Evolutionary conservation across 768 basidiomycete genomes (phyloP).

Genomic region (Dentipellis fragilis): DNA sequence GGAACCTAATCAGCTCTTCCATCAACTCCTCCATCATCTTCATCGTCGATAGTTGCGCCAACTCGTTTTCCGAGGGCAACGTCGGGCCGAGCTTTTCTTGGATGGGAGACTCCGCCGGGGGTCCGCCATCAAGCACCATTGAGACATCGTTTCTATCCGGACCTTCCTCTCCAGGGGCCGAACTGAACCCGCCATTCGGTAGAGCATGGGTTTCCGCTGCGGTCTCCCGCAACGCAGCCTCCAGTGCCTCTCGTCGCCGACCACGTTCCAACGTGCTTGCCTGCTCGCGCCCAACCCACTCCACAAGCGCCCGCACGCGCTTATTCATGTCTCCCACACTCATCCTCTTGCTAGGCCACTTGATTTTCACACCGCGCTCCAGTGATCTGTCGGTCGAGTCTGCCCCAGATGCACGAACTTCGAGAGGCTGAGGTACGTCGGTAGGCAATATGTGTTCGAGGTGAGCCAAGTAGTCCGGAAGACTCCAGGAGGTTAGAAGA

Average conservation of each 20-base stretch:
- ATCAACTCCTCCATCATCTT: conserved; percentile 87
- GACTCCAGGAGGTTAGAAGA: conserved; percentile 75
- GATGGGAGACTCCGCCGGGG: conserved; percentile 11
- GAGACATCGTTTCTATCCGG: conserved; percentile 17
- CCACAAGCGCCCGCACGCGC: conserved; percentile 79
- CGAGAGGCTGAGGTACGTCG: conserved; percentile 61
- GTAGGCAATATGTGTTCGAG: conserved; percentile 77
- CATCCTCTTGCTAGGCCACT: conserved; percentile 90
- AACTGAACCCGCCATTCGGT: background rate
- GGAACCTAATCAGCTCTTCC: conserved; percentile 81
- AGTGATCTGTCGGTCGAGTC: conserved; percentile 51
- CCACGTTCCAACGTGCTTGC: conserved; percentile 64
- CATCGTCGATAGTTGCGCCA: conserved; percentile 37
- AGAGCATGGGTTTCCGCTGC: background rate
- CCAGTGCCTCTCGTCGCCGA: conserved; percentile 58
- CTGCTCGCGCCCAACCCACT: conserved; percentile 90
- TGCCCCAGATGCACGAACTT: conserved; percentile 45
- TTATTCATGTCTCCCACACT: conserved; percentile 98
- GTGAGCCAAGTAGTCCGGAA: conserved; percentile 89
- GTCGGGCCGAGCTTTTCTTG: conserved; percentile 12
- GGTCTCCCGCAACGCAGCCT: conserved; percentile 36
- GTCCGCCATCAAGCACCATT: conserved; percentile 25
- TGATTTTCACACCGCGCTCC: conserved; percentile 78
- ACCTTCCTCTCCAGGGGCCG: background rate
- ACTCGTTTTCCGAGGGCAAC: background rate